Evolutionary conservation across 257 asterid genomes (phyloP), one percentile per base, ranked within the genome.

Genomic region (Plantago elongata): DNA sequence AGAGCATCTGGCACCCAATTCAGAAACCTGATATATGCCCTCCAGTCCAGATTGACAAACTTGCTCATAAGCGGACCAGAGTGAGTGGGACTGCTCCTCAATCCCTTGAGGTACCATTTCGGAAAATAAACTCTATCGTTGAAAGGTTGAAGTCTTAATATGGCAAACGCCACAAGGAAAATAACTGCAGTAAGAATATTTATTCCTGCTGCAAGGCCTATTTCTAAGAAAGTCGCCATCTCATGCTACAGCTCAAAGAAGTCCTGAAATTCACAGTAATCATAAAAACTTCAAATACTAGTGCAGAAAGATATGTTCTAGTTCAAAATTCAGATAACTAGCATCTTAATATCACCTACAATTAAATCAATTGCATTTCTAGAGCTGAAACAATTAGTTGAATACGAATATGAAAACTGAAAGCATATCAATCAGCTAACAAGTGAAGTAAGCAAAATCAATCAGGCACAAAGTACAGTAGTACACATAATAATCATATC

Each of bases 1-100:
- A 93, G 75, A 4, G 99, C 99, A 69, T 93, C 99, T 13, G 97
- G 97, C 65, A 93, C 86, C 99, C 99, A 93, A 74, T 87, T 84
- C 82, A 90, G 69, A 61, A 89, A 87, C 67, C 85, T 80, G 71
- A 85, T 47, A 70, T 93, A 93, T 14, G 97, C 74, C 74, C 87
- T 82, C 96, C 97, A 87, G 63, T 93, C 97, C 81, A 93, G 66
- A 74, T 93, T 93, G 51, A 93, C 95, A 73, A 84, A 72, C 61
- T 73, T 85, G 66, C 50, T 57, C 13, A 79, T 87, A 43, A 74
- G 75, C 0, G 87, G 74, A 70, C 97, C 96, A 11, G 88, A 73
- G 64, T 49, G 77, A 52, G 84, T 57, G 11, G 99, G 99, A 61
- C 95, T 93, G 74, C 75, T 79, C 66, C 99, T 82, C 76, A 89